A percentile compares a stretch with the other conserved stretches of the same genome.
Conservation (phyloP, 805 yeast genomes). For the Peterozyma toletana region DNA sequence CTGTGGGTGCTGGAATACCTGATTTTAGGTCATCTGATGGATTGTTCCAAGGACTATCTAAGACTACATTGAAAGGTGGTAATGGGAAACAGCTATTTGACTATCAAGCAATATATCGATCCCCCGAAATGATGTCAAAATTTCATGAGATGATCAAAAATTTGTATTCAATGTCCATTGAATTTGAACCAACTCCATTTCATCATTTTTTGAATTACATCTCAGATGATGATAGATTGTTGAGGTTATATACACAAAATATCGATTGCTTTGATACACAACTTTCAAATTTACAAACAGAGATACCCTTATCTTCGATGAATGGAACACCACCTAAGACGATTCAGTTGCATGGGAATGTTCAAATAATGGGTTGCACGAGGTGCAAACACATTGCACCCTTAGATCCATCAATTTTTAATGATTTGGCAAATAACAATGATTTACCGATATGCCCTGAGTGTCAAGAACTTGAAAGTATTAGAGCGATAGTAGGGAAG, state of each 20-base stretch:
- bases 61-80: conserved; percentile 32
- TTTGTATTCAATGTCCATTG: conserved; percentile 45
- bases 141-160: conserved; percentile 73
- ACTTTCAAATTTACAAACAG: conserved; percentile 40
- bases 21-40: conserved; percentile 79
- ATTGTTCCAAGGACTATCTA: conserved; percentile 49
- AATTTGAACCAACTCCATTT: conserved; percentile 66
- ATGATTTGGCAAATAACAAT: conserved; percentile 12
- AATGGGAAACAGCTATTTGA: conserved; percentile 64
- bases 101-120: conserved; percentile 59
- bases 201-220: conserved; percentile 57
- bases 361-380: conserved; percentile 65
- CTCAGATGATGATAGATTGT: conserved; percentile 55
- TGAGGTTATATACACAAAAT: conserved; percentile 80
- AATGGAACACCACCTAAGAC: conserved; percentile 45
- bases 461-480: conserved; percentile 50
- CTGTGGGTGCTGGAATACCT: conserved; percentile 62
- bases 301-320: conserved; percentile 35
- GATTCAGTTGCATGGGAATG: conserved; percentile 81
- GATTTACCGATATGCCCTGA: conserved; percentile 54
- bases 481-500: conserved; percentile 55
- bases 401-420: conserved; percentile 46
- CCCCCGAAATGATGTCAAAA: conserved; percentile 46
- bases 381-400: conserved; percentile 58
- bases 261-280: conserved; percentile 74